Evolutionary conservation across 2,329 filamentous ascomycete genomes (phyloP).

Genomic region (Talaromyces islandicus): DNA sequence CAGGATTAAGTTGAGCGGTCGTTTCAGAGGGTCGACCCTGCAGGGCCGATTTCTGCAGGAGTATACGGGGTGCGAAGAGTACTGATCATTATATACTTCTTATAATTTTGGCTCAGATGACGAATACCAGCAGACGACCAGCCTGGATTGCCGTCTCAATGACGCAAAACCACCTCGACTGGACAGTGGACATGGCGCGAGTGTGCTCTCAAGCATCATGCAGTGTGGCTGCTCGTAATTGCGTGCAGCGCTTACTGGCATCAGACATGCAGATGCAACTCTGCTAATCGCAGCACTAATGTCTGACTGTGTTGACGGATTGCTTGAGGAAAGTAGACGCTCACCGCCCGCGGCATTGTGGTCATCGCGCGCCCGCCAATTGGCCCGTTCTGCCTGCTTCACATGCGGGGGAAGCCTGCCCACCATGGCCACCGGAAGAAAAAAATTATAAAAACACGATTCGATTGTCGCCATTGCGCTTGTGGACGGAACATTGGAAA

Average conservation of each 20-base stretch:
- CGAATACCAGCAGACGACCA: no score
- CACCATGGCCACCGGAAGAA: background rate
- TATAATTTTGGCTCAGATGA: no score
- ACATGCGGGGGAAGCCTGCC: background rate
- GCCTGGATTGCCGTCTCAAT: no score
- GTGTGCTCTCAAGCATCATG: no score
- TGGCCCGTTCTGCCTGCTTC: slow-evolving; percentile 4
- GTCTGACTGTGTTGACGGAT: background rate
- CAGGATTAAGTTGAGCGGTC: background rate
- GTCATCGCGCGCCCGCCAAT: background rate
- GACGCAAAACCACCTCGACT: no score
- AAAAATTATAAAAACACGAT: background rate
- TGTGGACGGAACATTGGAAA: background rate
- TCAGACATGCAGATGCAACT: background rate
- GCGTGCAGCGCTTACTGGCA: no score
- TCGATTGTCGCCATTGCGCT: background rate
- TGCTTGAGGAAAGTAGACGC: background rate
- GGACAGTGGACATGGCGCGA: no score
- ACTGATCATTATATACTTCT: no score
- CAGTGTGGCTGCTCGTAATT: background rate
- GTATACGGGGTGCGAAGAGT: no score
- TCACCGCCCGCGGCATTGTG: slow-evolving; percentile 5
- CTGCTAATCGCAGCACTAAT: background rate
- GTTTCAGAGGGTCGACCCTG: no score
- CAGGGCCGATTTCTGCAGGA: no score